A percentile compares a stretch with the other conserved stretches of the same genome.
Evolutionary conservation across 2,329 filamentous ascomycete genomes (phyloP).

Genomic region (Diaporthe caulivora): DNA sequence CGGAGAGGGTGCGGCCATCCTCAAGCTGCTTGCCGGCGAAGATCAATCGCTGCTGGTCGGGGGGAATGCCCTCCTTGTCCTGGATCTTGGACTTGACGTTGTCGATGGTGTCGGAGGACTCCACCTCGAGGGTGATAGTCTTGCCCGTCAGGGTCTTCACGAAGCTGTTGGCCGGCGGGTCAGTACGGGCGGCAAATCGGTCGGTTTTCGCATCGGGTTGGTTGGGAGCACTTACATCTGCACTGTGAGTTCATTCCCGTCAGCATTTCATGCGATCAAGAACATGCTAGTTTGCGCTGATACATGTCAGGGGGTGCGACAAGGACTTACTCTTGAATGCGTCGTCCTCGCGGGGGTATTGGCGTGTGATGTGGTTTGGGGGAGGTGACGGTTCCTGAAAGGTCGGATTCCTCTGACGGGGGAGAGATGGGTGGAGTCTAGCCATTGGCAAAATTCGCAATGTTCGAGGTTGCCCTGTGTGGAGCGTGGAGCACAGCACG

Average conservation of each 20-base stretch:
- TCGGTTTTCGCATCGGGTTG: constrained; percentile 43
- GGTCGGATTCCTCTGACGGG: constrained; percentile 48
- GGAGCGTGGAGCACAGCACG: constrained; percentile 13
- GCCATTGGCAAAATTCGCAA: constrained; percentile 24
- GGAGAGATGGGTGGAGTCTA: constrained; percentile 46
- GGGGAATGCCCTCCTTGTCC: constrained; percentile 99
- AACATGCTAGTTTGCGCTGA: neutral
- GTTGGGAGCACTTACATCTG: constrained; percentile 80
- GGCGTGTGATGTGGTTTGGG: constrained; percentile 38
- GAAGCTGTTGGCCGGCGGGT: constrained; percentile 74
- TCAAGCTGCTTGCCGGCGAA: constrained; percentile 99
- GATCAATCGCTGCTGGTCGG: constrained; percentile 98
- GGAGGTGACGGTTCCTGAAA: constrained; percentile 44
- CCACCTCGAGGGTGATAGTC: constrained; percentile 99
- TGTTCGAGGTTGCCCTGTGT: constrained; percentile 21
- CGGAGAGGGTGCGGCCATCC: constrained; percentile 95
- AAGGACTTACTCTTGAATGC: constrained; percentile 70
- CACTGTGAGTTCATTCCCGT: constrained; percentile 67
- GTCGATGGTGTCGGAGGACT: constrained; percentile 99
- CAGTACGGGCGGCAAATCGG: constrained; percentile 38
- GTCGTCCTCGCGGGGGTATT: constrained; percentile 58
- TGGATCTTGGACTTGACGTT: constrained; percentile 99
- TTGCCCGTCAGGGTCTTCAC: constrained; percentile 99
- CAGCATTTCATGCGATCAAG: constrained; percentile 37
- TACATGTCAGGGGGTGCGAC: neutral